A percentile compares a stretch with the other conserved stretches of the same genome.
phyloP scores from a whole-genome alignment of 2,329 filamentous ascomycete species.

The Penicillium brasilianum region DNA sequence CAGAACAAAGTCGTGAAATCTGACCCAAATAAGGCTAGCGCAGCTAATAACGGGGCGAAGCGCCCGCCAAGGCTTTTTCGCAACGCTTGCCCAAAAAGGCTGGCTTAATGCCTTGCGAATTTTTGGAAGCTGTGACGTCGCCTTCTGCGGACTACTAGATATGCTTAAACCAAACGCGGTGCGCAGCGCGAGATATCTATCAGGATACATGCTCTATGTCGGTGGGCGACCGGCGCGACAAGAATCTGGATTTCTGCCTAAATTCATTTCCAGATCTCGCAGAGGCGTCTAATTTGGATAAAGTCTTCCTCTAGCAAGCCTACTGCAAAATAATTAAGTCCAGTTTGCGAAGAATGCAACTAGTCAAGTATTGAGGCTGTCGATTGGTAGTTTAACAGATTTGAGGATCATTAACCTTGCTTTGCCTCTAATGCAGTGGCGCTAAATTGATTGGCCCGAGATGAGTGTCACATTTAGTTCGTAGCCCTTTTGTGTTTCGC shows the following conservation, averaged over 20 bases:
- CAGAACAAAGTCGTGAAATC: conserved; percentile 14
- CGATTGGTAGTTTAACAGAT: too few relatives aligned
- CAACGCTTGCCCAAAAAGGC: background rate
- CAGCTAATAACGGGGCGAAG: background rate
- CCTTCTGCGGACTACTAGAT: background rate
- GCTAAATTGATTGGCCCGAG: too few relatives aligned
- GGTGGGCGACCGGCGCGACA: too few relatives aligned
- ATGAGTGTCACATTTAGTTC: too few relatives aligned
- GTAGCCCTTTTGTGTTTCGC: too few relatives aligned
- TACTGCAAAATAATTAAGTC: background rate
- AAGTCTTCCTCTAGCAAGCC: background rate
- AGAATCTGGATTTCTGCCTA: background rate
- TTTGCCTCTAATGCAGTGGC: too few relatives aligned
- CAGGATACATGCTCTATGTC: too few relatives aligned
- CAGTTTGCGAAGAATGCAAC: background rate
- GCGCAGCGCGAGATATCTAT: background rate
- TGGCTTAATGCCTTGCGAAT: background rate
- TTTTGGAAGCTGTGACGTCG: background rate
- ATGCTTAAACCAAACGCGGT: background rate
- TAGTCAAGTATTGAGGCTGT: too few relatives aligned
- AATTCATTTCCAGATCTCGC: background rate
- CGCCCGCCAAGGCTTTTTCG: conserved; percentile 4
- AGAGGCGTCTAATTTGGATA: background rate
- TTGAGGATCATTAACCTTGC: too few relatives aligned
- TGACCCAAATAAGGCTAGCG: conserved; percentile 10